Evolutionary conservation across 352 stramenopile species (phyloP).

Genomic region (Phytophthora cajani): DNA sequence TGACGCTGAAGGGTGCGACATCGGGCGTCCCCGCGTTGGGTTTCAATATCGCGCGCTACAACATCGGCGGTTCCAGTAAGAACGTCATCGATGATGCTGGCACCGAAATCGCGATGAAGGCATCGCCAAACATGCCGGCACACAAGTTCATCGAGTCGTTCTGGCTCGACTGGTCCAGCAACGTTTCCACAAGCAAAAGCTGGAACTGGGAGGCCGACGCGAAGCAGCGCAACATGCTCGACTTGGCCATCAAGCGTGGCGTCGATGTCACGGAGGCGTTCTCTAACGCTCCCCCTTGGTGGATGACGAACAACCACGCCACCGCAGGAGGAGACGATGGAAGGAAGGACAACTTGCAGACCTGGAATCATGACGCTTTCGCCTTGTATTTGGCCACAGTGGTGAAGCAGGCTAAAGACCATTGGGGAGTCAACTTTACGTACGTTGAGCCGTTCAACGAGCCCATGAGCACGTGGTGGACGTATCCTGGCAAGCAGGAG

Average conservation of each 20-base stretch:
- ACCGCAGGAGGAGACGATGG: conserved; percentile 50
- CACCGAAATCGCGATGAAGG: conserved; percentile 49
- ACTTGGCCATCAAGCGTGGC: conserved; percentile 45
- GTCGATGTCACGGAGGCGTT: conserved; percentile 58
- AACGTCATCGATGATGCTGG: conserved; percentile 51
- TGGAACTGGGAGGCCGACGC: conserved; percentile 60
- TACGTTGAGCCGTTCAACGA: conserved; percentile 73
- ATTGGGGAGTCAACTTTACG: conserved; percentile 55
- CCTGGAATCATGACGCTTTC: conserved; percentile 57
- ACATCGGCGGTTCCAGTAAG: conserved; percentile 55
- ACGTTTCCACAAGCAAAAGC: conserved; percentile 43
- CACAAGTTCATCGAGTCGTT: conserved; percentile 65
- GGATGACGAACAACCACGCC: conserved; percentile 66
- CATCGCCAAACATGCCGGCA: conserved; percentile 55
- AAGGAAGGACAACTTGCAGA: conserved; percentile 55
- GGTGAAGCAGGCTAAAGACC: conserved; percentile 48
- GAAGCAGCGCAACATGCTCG: conserved; percentile 53
- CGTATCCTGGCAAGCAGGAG: conserved; percentile 54
- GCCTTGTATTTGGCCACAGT: conserved; percentile 54
- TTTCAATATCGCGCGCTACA: conserved; percentile 73
- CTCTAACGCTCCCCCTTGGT: conserved; percentile 70
- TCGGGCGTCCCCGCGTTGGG: conserved; percentile 46
- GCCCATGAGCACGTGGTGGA: conserved; percentile 59
- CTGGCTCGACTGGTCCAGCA: conserved; percentile 59
- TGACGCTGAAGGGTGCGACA: conserved; percentile 33